Evolutionary conservation across 2,329 filamentous ascomycete genomes (phyloP).

Genomic region (Neoarthrinium moseri): DNA sequence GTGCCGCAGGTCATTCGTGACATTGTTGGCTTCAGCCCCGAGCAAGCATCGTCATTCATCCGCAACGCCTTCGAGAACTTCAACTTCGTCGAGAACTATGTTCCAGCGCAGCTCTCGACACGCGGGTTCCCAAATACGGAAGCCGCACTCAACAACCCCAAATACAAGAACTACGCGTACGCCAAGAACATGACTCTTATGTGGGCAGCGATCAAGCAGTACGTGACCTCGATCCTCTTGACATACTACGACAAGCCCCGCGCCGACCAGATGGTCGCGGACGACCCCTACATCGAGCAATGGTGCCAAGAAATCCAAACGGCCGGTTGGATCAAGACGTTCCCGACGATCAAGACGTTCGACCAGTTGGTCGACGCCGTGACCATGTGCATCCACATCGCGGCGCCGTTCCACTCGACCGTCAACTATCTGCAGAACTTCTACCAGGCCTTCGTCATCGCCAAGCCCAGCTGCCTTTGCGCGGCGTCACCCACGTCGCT

Average conservation of each 20-base stretch:
- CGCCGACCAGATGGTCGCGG: conserved; percentile 22
- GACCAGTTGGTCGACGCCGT: conserved; percentile 41
- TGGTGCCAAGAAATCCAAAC: conserved; percentile 41
- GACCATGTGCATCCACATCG: conserved; percentile 53
- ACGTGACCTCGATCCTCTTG: conserved; percentile 37
- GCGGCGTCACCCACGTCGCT: conserved; percentile 28
- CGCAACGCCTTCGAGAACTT: conserved; percentile 40
- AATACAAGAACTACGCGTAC: conserved; percentile 49
- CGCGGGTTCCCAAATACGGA: conserved; percentile 40
- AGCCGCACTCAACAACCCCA: conserved; percentile 28
- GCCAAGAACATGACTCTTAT: conserved; percentile 43
- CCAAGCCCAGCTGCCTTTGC: conserved; percentile 40
- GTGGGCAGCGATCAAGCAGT: conserved; percentile 41
- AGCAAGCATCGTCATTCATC: conserved; percentile 35
- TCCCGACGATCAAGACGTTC: conserved; percentile 40
- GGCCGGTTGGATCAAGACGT: conserved; percentile 36
- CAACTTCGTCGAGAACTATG: conserved; percentile 41
- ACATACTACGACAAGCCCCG: conserved; percentile 30
- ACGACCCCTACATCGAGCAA: conserved; percentile 30
- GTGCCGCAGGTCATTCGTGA: conserved; percentile 42
- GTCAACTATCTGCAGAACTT: conserved; percentile 53
- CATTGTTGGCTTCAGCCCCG: conserved; percentile 37
- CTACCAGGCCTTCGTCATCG: conserved; percentile 46
- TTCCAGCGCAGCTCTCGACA: conserved; percentile 40
- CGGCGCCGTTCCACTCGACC: conserved; percentile 47